Conservation (phyloP, 345 rosid species). For the Linum tenue region DNA sequence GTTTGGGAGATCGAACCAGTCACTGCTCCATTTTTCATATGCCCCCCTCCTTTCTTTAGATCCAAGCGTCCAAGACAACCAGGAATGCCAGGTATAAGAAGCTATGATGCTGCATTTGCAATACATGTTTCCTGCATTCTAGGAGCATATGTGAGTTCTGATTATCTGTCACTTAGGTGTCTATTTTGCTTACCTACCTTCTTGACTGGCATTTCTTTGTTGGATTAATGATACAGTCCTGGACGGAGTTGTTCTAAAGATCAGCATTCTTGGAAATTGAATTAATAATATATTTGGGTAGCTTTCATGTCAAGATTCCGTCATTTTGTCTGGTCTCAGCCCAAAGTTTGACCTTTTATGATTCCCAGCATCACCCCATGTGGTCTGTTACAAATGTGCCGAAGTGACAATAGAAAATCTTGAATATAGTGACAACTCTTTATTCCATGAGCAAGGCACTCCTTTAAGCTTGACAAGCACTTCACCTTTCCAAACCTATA, state of each 20-base stretch:
- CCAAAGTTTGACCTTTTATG: slow-evolving; percentile 11
- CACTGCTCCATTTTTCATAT: slow-evolving; percentile 81
- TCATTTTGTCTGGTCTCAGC: slow-evolving; percentile 9
- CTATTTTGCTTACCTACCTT: slow-evolving; percentile 1
- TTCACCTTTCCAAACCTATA: background rate
- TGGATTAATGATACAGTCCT: background rate
- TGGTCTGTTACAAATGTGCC: slow-evolving; percentile 10
- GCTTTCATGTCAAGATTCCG: slow-evolving; percentile 7
- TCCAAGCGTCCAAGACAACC: slow-evolving; percentile 70
- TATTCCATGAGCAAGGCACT: background rate
- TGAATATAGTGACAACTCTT: slow-evolving; percentile 3
- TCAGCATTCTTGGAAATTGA: background rate
- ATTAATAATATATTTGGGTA: slow-evolving; percentile 1
- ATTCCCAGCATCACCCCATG: background rate
- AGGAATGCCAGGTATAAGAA: slow-evolving; percentile 59
- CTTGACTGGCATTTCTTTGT: slow-evolving; percentile 5
- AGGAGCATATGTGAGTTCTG: background rate
- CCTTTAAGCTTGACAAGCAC: background rate
- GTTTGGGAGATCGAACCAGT: slow-evolving; percentile 97
- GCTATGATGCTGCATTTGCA: background rate
- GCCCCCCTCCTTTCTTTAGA: slow-evolving; percentile 87
- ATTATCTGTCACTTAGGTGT: background rate
- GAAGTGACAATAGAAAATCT: slow-evolving; percentile 12
- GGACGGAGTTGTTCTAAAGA: slow-evolving; percentile 2
- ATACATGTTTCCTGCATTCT: background rate